Percentiles rank a stretch among this genome's conserved stretches.
Evolutionary conservation across 495 filamentous ascomycete genomes (phyloP).

Genomic region (Glarea lozoyensis): DNA sequence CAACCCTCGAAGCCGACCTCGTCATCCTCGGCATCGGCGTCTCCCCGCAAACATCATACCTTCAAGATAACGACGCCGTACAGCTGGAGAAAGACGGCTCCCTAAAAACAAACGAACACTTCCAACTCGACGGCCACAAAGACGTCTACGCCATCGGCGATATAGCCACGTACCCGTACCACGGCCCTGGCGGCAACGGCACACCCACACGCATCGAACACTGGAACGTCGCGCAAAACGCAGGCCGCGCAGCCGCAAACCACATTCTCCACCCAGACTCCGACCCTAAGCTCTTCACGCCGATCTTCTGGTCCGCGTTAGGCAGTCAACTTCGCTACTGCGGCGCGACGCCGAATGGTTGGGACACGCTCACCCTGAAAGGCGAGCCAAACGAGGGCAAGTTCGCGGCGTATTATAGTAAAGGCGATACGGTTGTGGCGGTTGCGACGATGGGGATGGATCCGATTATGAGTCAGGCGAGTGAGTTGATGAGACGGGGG

Average conservation of each 20-base stretch:
- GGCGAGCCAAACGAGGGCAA: constrained; percentile 73
- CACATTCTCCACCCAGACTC: constrained; percentile 58
- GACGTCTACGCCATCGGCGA: constrained; percentile 93
- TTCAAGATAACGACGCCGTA: constrained; percentile 61
- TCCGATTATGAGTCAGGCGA: constrained; percentile 72
- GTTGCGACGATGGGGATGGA: constrained; percentile 88
- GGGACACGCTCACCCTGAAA: constrained; percentile 71
- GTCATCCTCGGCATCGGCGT: constrained; percentile 90
- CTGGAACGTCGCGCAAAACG: constrained; percentile 96
- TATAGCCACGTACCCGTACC: constrained; percentile 91
- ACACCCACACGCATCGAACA: constrained; percentile 74
- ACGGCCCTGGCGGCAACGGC: constrained; percentile 75
- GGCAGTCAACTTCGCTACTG: constrained; percentile 86
- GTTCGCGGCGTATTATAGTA: constrained; percentile 82
- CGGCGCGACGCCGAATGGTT: constrained; percentile 72
- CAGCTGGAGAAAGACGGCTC: constrained; percentile 73
- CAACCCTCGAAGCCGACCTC: constrained; percentile 73
- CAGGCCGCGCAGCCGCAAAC: constrained; percentile 66
- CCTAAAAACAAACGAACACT: constrained; percentile 65
- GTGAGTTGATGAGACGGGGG: constrained; percentile 75
- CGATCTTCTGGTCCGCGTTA: constrained; percentile 93
- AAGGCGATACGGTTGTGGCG: constrained; percentile 83
- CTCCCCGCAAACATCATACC: constrained; percentile 72
- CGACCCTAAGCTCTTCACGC: constrained; percentile 67
- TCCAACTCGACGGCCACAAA: constrained; percentile 60